phyloP scores from a whole-genome alignment of 129 eudicot genomes.

The sunflower (Helianthus annuus) region DNA sequence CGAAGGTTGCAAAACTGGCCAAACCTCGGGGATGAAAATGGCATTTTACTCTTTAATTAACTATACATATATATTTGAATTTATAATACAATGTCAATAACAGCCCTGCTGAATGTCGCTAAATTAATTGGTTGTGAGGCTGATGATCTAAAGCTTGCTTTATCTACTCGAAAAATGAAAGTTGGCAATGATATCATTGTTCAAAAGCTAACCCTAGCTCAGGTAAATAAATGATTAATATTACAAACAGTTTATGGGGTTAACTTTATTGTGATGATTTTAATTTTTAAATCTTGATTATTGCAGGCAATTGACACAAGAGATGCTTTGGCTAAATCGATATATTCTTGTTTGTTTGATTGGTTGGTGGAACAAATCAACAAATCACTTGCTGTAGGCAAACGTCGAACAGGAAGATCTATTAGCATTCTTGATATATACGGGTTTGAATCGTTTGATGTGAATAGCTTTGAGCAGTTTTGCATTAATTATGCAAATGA shows the following conservation, averaged over 20 bases:
- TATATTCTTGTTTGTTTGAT: slow-evolving; percentile 98
- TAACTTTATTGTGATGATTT: not conserved
- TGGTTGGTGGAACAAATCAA: slow-evolving; percentile 99
- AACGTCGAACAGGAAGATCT: slow-evolving; percentile 95
- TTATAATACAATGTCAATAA: slow-evolving; percentile 6
- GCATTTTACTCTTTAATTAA: too few species aligned
- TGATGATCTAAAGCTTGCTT: slow-evolving; percentile 67
- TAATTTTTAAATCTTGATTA: not conserved
- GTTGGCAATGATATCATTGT: slow-evolving; percentile 74
- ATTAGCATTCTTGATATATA: slow-evolving; percentile 98
- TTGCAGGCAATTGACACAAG: slow-evolving; percentile 83
- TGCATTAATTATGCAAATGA: slow-evolving; percentile 98
- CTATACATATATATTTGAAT: not conserved
- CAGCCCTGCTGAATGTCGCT: slow-evolving; percentile 77
- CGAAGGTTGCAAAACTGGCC: too few species aligned
- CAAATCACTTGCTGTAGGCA: slow-evolving; percentile 95
- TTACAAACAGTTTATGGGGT: not conserved
- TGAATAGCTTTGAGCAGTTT: slow-evolving; percentile 97
- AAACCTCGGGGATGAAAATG: too few species aligned
- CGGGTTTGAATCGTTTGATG: slow-evolving; percentile 97
- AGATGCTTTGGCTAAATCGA: slow-evolving; percentile 97
- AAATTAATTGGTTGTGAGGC: slow-evolving; percentile 62
- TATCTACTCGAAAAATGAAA: slow-evolving; percentile 82
- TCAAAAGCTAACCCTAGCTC: slow-evolving; percentile 80
- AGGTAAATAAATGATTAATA: slow-evolving; percentile 44